Evolutionary conservation across 768 basidiomycete genomes (phyloP), one percentile per base, ranked within the genome.

Genomic region (Steccherinum ochraceum): DNA sequence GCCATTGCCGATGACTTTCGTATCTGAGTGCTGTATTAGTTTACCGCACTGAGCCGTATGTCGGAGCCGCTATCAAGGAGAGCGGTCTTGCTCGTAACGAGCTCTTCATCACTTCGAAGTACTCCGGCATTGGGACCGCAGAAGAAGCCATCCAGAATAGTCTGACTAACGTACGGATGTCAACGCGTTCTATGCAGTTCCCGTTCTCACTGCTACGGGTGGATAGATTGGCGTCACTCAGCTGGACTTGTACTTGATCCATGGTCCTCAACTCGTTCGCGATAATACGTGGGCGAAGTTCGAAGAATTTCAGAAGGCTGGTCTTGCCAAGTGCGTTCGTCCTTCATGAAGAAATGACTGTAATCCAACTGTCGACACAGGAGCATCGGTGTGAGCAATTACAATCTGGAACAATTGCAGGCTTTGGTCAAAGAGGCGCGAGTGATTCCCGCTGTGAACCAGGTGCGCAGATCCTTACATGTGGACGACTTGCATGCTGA

Each of bases 371-470:
- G n/a, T n/a, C n/a, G n/a, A n/a, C 39, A 19, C 51, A 86, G 83
- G 75, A 84, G 79, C 61, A 84, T 86, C 48, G 86, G 86, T 16
- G 83, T 89, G 49, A 82, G 80, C 67, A 89, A 89, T 65, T 87
- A 83, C 62, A 61, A 60, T 3, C 54, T 84, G 25, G 62, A 70
- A 1, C 65, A 81, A 45, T 69, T 89, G 16, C 69, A 84, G 58
- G 63, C 63, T 2, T 54, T 88, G 3, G 48, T 81, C 48, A 76
- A 75, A 56, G 61, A 64, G 0, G 80, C 81, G 0, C 70, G 66
- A 27, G 65, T 83, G 56, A 78, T 73, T 30, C 87, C 86, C 3
- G 82, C 79, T 1, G 84, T 84, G 39, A 87, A 90, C 60, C 86
- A 89, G 70, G 85, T 81, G n/a, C 3, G 54, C 57, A 13, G 13